A percentile compares a stretch with the other conserved stretches of the same genome.
Conservation (phyloP, 2,329 filamentous ascomycete genomes). For the Fusarium torreyae region DNA sequence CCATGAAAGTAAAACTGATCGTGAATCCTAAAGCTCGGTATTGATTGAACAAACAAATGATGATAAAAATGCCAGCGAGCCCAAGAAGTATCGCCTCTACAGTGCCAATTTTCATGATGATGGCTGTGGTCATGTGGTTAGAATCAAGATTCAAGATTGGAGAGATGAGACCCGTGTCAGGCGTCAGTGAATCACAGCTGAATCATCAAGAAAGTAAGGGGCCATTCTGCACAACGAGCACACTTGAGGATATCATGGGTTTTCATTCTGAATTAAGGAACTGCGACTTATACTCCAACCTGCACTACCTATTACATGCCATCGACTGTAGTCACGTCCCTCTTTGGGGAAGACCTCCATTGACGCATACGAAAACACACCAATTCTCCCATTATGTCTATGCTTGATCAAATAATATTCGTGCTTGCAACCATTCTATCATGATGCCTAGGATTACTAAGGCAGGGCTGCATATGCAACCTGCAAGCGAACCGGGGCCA, state of each 20-base stretch:
- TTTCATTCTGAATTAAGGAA: neutral
- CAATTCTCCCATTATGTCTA: neutral
- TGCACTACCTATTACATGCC: neutral
- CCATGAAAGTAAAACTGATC: constrained; percentile 56
- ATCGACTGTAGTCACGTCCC: neutral
- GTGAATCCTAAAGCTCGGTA: constrained; percentile 53
- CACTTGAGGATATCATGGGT: neutral
- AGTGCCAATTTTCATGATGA: constrained; percentile 45
- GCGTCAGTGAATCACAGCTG: neutral
- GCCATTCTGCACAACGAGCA: neutral
- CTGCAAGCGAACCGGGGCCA: neutral
- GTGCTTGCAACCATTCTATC: neutral
- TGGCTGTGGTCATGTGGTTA: neutral
- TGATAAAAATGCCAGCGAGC: constrained; percentile 53
- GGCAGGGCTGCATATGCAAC: no score
- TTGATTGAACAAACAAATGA: constrained; percentile 55
- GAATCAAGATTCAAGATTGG: neutral
- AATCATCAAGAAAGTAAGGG: neutral
- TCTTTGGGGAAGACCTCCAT: neutral
- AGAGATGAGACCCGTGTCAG: no score
- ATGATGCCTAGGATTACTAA: neutral
- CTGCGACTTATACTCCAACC: neutral
- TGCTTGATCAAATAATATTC: neutral
- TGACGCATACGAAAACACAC: neutral
- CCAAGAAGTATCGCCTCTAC: constrained; percentile 57